Percentiles rank a stretch among this genome's conserved stretches.
Conservation (phyloP, 2,329 filamentous ascomycete genomes). For the Fusarium ambrosium region DNA sequence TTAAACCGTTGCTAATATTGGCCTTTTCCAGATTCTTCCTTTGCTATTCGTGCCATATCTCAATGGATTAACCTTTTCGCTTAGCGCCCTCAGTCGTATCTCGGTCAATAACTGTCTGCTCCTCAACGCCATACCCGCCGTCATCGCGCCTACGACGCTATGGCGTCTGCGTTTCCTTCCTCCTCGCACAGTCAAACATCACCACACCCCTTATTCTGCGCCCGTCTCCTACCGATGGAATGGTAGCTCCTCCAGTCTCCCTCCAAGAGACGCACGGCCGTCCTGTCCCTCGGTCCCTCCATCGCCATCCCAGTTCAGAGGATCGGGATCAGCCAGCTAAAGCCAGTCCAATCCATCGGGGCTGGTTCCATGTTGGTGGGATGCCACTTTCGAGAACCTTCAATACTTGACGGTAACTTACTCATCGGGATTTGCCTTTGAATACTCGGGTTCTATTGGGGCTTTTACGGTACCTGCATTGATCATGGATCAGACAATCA, state of each 20-base stretch:
- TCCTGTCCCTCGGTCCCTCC: constrained; percentile 7
- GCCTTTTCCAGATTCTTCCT: background rate
- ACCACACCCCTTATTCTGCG: constrained; percentile 19
- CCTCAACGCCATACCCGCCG: constrained; percentile 31
- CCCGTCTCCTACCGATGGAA: constrained; percentile 24
- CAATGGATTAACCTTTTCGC: background rate
- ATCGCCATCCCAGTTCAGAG: constrained; percentile 25
- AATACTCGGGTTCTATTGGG: background rate
- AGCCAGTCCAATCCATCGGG: constrained; percentile 12
- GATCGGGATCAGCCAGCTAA: constrained; percentile 32
- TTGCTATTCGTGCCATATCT: background rate
- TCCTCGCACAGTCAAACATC: constrained; percentile 1
- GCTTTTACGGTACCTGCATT: background rate
- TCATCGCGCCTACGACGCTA: constrained; percentile 14
- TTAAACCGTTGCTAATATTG: background rate
- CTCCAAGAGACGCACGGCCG: constrained; percentile 7
- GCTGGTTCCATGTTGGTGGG: constrained; percentile 6
- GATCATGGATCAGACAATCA: background rate
- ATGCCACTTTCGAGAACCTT: constrained; percentile 2
- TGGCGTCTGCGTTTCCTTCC: constrained; percentile 34
- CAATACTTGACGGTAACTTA: background rate
- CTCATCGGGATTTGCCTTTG: background rate
- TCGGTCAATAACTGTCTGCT: constrained; percentile 14
- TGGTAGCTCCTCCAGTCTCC: constrained; percentile 26
- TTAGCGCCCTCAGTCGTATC: constrained; percentile 11